Evolutionary conservation across 768 basidiomycete species (phyloP), one percentile per base, ranked within the genome.

Genomic region (Chalciporus piperatus): DNA sequence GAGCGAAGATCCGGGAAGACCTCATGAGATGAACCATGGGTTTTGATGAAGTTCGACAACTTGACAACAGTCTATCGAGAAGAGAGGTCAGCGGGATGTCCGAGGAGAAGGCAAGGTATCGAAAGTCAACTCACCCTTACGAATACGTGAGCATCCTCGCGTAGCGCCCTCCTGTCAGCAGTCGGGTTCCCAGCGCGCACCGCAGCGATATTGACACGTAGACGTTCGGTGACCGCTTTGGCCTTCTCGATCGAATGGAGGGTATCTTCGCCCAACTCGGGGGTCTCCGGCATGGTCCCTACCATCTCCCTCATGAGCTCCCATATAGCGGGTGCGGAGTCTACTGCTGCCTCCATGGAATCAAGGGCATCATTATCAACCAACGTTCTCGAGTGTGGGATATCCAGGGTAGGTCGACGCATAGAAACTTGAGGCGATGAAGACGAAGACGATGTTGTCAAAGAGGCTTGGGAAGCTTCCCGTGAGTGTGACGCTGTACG

Each of bases 271-370:
- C 70, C 70, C 14, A 67, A 52, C 41, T 74, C 73, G 23, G 73
- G 58, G n/a, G 73, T 65, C 28, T 81, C 76, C 25, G 71, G 70
- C 47, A 92, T 67, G 45, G 85, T 74, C 47, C 85, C 84, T 47
- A 90, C 68, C 54, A 87, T 75, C 50, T 86, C 84, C 56, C 85
- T 84, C 64, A 93, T 82, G 74, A 87, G 79, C 51, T 83, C 76
- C 90, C 93, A 98, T 20, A 92, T 87, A 22, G 77, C 74, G 11
- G 88, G 87, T 10, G 92, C 93, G 12, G 87, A 78, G 20, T 89
- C 83, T 9, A 93, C 82, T 13, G 94, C 89, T 8, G 74, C 72
- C 57, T 84, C 84, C 67, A 97, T 84, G 23, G 89, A 85, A 52
- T 87, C 82, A 7, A 95, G 71, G 4, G 89, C 81, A 59, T 91